Percentiles rank a stretch among this genome's conserved stretches.
phyloP scores from a whole-genome alignment of 1,284 basidiomycete genomes.

The Neonothopanus nambi region DNA sequence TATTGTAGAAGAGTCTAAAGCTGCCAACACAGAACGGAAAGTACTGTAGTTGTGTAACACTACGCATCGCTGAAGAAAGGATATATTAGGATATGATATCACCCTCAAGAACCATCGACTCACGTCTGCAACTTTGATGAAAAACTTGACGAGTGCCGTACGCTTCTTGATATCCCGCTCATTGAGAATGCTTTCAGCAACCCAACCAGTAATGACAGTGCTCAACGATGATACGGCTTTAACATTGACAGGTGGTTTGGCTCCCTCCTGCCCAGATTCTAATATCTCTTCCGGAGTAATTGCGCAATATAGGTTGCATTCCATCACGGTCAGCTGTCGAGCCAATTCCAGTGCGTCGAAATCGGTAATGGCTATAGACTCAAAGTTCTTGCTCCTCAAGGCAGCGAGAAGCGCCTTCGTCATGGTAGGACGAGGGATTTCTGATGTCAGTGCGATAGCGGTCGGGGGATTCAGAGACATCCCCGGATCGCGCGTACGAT shows the following conservation, averaged over 20 bases:
- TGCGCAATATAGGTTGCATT: conserved; percentile 82
- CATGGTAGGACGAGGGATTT: conserved; percentile 81
- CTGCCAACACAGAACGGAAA: conserved; percentile 89
- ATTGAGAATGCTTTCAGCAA: conserved; percentile 88
- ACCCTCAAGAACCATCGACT: conserved; percentile 36
- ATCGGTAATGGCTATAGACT: conserved; percentile 75
- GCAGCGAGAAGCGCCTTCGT: conserved; percentile 75
- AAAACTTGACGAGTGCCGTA: conserved; percentile 86
- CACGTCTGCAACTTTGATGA: conserved; percentile 94
- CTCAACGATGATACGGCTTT: conserved; percentile 87
- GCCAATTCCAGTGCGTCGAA: conserved; percentile 93
- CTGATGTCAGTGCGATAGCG: conserved; percentile 44
- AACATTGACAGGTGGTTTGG: conserved; percentile 66
- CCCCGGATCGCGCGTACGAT: conserved; percentile 66
- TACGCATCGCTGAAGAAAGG: conserved; percentile 71
- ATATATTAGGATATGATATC: conserved; percentile 21
- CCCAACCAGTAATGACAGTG: conserved; percentile 94
- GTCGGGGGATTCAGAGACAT: conserved; percentile 68
- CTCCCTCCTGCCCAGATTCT: conserved; percentile 62
- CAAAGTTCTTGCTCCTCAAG: conserved; percentile 60
- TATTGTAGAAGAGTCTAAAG: conserved; percentile 93
- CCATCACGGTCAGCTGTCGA: conserved; percentile 94
- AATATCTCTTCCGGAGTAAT: conserved; percentile 83
- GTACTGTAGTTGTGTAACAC: conserved; percentile 90
- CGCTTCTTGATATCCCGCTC: conserved; percentile 91